Evolutionary conservation across 2,329 filamentous ascomycete species (phyloP).

Genomic region (Penicillium thymicola): DNA sequence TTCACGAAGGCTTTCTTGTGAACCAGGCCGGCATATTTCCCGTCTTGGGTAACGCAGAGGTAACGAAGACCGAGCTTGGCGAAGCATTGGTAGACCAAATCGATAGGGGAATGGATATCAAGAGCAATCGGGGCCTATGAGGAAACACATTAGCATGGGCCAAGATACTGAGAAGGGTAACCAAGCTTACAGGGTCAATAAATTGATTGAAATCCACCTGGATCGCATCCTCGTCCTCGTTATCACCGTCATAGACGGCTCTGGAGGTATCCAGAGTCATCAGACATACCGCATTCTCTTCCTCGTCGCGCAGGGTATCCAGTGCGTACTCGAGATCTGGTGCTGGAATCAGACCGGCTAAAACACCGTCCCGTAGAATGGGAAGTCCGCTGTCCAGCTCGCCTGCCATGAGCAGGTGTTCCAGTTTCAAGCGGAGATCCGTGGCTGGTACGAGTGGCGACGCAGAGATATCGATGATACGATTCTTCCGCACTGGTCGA

Average conservation of each 20-base stretch:
- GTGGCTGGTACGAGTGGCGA: slow-evolving; percentile 76
- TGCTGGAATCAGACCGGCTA: slow-evolving; percentile 88
- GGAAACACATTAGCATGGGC: neutral
- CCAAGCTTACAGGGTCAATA: slow-evolving; percentile 73
- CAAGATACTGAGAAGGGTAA: neutral
- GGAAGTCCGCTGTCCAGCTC: slow-evolving; percentile 91
- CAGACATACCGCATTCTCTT: slow-evolving; percentile 68
- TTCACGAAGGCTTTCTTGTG: slow-evolving; percentile 98
- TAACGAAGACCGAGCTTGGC: slow-evolving; percentile 90
- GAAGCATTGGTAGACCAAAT: slow-evolving; percentile 94
- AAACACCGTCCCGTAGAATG: slow-evolving; percentile 71
- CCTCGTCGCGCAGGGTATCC: slow-evolving; percentile 70
- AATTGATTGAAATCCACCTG: slow-evolving; percentile 85
- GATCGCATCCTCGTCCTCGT: slow-evolving; percentile 51
- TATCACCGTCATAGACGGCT: slow-evolving; percentile 59
- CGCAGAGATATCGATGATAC: slow-evolving; percentile 82
- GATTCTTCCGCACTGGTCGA: slow-evolving; percentile 67
- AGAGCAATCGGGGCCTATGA: slow-evolving; percentile 73
- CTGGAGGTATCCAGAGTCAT: slow-evolving; percentile 68
- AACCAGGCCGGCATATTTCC: slow-evolving; percentile 83
- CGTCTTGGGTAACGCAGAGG: slow-evolving; percentile 82
- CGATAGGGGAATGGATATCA: slow-evolving; percentile 86
- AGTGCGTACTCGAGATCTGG: slow-evolving; percentile 92
- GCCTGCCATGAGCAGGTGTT: slow-evolving; percentile 75
- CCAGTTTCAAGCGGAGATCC: slow-evolving; percentile 74